A percentile compares a stretch with the other conserved stretches of the same genome.
Conservation (phyloP, 1,284 basidiomycete genomes). For the Anthracocystis walkeri region DNA sequence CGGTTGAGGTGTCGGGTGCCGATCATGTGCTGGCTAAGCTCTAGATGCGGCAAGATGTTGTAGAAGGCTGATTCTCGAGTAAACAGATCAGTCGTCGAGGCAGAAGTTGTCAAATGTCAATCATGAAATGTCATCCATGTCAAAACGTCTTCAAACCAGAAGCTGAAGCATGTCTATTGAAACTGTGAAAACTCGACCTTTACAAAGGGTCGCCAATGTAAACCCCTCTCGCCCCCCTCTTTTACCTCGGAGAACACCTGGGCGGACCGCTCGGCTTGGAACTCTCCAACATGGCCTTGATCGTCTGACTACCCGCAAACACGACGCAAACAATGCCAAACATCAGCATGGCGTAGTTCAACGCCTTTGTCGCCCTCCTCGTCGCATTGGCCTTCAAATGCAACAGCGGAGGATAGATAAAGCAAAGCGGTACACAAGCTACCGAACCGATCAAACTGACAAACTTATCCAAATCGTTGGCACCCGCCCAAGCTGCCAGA, state of each 20-base stretch:
- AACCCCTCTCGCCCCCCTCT: too few relatives aligned
- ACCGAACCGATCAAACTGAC: conserved; percentile 93
- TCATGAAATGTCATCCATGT: too few relatives aligned
- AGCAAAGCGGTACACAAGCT: conserved; percentile 93
- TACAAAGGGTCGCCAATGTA: background rate
- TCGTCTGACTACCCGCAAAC: conserved; percentile 86
- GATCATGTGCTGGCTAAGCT: conserved; percentile 76
- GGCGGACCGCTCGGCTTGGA: conserved; percentile 23
- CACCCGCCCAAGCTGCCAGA: conserved; percentile 83
- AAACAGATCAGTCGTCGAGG: too few relatives aligned
- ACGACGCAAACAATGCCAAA: conserved; percentile 86
- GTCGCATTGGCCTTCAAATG: conserved; percentile 85
- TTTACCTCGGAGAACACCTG: conserved; percentile 30
- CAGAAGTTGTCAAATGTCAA: too few relatives aligned
- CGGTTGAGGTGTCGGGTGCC: conserved; percentile 77
- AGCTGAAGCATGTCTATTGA: background rate
- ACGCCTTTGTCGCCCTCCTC: conserved; percentile 78
- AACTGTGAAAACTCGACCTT: background rate
- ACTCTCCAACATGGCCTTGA: conserved; percentile 48
- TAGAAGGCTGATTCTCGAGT: background rate
- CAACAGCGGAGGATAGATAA: conserved; percentile 90
- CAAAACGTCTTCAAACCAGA: too few relatives aligned
- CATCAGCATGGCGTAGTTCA: conserved; percentile 81
- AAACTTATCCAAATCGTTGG: conserved; percentile 94
- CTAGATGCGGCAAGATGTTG: conserved; percentile 54